These are phyloP conservation scores for Beauveria sp. DNA, from an alignment of 2,329 filamentous ascomycete species.

Conservation along the genomic window DNA sequence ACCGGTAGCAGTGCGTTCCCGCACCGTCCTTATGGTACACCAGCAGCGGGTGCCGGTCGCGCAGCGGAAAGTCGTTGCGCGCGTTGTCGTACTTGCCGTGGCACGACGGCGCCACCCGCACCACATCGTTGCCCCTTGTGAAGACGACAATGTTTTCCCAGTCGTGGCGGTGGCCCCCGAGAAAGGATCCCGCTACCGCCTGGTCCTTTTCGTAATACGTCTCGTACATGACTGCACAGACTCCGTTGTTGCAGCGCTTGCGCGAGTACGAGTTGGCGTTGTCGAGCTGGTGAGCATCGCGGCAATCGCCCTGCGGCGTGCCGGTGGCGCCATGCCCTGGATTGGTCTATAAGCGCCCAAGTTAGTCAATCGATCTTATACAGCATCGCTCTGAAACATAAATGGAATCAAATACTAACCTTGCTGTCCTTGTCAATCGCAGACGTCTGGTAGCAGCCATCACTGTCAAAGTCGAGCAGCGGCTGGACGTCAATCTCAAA, in stretches of 20 bases:
- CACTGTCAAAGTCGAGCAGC: slow-evolving; percentile 30
- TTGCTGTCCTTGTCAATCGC: slow-evolving; percentile 32
- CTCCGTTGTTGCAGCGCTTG: slow-evolving; percentile 26
- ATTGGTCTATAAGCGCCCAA: slow-evolving; percentile 17
- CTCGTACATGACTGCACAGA: slow-evolving; percentile 24
- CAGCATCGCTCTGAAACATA: neutral
- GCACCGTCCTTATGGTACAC: slow-evolving; percentile 25
- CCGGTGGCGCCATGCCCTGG: slow-evolving; percentile 20
- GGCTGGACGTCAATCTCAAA: slow-evolving; percentile 30
- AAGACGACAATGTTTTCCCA: slow-evolving; percentile 35
- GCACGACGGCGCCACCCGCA: slow-evolving; percentile 23
- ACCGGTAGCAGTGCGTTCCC: slow-evolving; percentile 24
- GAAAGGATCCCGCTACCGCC: slow-evolving; percentile 23
- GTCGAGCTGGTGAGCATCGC: slow-evolving; percentile 22
- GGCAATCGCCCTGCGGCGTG: slow-evolving; percentile 23
- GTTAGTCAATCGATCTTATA: neutral
- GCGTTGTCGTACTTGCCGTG: slow-evolving; percentile 20
- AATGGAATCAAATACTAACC: neutral
- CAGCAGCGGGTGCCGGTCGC: slow-evolving; percentile 17
- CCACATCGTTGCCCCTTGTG: slow-evolving; percentile 16
- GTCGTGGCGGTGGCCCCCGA: slow-evolving; percentile 32
- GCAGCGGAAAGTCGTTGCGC: slow-evolving; percentile 16
- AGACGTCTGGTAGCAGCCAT: slow-evolving; percentile 39
- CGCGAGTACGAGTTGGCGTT: slow-evolving; percentile 26
- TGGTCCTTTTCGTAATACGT: slow-evolving; percentile 40